Percentiles rank a stretch among this genome's conserved stretches.
Evolutionary conservation across 805 yeast species (phyloP).

Genomic region (Barnettozyma vustinii): DNA sequence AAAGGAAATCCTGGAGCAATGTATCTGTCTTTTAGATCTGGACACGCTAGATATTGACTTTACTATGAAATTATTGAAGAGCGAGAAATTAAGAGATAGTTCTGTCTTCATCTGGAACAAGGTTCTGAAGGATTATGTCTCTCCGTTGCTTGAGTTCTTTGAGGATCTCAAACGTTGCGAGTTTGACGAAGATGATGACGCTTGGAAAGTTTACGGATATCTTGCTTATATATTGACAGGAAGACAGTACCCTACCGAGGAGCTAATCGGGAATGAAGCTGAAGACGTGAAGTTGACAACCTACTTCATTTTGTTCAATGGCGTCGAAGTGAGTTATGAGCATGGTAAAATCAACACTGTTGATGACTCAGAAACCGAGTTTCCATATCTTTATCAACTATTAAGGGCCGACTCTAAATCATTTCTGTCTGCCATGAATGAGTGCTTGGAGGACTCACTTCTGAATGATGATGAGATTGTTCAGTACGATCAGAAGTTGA

Average conservation of each 20-base stretch:
- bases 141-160: constrained; percentile 64
- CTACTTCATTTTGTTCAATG: constrained; percentile 56
- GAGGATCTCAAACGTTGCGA: constrained; percentile 24
- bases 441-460: constrained; percentile 74
- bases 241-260: constrained; percentile 73
- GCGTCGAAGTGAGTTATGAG: constrained; percentile 32
- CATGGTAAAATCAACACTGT: constrained; percentile 29
- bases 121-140: constrained; percentile 60
- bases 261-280: constrained; percentile 33
- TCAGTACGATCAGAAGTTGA: constrained; percentile 19
- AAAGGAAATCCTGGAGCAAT: constrained; percentile 52
- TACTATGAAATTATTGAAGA: constrained; percentile 56
- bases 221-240: constrained; percentile 69
- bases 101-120: constrained; percentile 67
- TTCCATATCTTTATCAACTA: constrained; percentile 63
- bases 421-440: constrained; percentile 66
- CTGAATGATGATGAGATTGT: constrained; percentile 55
- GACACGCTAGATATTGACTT: constrained; percentile 70
- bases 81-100: constrained; percentile 54
- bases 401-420: constrained; percentile 52
- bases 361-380: constrained; percentile 34
- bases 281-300: constrained; percentile 43
- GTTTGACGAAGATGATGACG: constrained; percentile 10
- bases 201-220: constrained; percentile 47
- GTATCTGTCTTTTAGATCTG: constrained; percentile 66